Conservation (phyloP, 192 early-diverging fungal genomes). For the Coemansia sp. region DNA sequence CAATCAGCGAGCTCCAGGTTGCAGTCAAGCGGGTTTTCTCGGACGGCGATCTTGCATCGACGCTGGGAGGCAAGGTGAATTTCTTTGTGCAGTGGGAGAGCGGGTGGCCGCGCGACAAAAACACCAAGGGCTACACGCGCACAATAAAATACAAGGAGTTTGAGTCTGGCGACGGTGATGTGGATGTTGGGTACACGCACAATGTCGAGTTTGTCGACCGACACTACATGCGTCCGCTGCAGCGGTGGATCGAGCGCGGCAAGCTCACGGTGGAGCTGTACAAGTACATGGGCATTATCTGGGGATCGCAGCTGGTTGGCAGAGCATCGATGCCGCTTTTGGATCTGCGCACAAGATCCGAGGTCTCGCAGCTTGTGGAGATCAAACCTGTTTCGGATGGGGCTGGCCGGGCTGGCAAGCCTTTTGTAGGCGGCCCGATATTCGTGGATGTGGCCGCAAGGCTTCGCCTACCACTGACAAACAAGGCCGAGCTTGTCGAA, state of each 20-base stretch:
- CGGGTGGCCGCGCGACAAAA: constrained; percentile 42
- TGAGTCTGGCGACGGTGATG: constrained; percentile 27
- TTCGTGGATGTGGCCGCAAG: constrained; percentile 45
- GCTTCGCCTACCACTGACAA: constrained; percentile 41
- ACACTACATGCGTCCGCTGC: constrained; percentile 31
- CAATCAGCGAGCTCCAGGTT: constrained; percentile 40
- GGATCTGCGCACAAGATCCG: constrained; percentile 35
- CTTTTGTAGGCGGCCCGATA: constrained; percentile 39
- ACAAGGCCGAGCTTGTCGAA: constrained; percentile 25
- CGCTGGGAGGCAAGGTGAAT: constrained; percentile 29
- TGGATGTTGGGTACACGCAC: constrained; percentile 24
- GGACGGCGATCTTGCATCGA: constrained; percentile 45
- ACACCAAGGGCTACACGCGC: constrained; percentile 35
- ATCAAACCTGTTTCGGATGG: constrained; percentile 26
- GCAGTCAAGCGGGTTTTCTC: constrained; percentile 35
- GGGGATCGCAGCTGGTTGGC: constrained; percentile 54
- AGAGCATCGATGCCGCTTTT: constrained; percentile 43
- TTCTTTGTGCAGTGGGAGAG: constrained; percentile 53
- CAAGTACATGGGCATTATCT: constrained; percentile 49
- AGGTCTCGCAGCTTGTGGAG: constrained; percentile 30
- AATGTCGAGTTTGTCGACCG: constrained; percentile 40
- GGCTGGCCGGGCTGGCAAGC: constrained; percentile 19
- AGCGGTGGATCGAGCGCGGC: constrained; percentile 47
- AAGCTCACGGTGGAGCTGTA: constrained; percentile 43
- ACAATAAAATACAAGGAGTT: constrained; percentile 42